Conservation (phyloP, 257 asterid genomes). For the Solanum raphanifolium region DNA sequence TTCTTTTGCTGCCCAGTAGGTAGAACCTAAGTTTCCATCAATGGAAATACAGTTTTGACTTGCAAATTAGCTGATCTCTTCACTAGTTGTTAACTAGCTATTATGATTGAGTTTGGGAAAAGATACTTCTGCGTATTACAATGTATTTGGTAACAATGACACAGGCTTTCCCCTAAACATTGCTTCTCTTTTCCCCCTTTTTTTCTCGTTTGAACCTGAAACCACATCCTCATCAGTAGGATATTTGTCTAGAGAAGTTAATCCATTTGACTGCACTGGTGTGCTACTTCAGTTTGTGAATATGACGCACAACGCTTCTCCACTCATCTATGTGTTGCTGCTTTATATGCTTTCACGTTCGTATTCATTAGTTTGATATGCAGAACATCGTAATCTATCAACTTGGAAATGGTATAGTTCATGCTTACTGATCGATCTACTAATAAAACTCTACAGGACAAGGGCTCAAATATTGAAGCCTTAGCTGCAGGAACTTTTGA, state of each 20-base stretch:
- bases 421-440: background rate
- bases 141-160: background rate
- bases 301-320: background rate
- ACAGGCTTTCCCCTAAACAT: background rate
- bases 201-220: background rate
- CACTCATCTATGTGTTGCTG: background rate
- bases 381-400: background rate
- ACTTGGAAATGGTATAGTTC: background rate
- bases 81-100: background rate
- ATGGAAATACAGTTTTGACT: background rate
- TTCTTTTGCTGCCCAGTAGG: background rate
- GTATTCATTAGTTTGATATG: background rate
- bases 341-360: background rate
- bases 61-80: background rate
- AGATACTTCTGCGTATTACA: background rate
- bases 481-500: slow-evolving; percentile 32
- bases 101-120: background rate
- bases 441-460: slow-evolving; percentile 21
- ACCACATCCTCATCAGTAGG: background rate
- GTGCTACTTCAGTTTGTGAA: background rate
- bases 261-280: background rate
- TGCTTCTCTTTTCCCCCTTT: background rate
- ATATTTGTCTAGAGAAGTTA: background rate
- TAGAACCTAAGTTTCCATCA: background rate
- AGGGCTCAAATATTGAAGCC: slow-evolving; percentile 43